Conservation (phyloP, 345 rosid species). For the Theobroma cacao region DNA sequence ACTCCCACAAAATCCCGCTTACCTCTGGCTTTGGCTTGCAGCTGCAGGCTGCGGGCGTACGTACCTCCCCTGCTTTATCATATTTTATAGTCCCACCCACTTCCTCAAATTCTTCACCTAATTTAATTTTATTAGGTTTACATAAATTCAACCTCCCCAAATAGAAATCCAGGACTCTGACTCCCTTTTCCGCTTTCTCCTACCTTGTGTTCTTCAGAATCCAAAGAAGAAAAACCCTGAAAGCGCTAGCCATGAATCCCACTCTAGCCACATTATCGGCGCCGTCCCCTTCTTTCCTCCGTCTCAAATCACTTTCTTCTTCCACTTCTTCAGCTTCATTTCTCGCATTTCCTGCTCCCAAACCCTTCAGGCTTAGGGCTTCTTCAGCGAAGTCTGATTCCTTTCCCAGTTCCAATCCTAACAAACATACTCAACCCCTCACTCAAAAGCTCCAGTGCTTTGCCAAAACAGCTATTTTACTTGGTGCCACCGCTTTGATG, state of each 20-base stretch:
- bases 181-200: no score
- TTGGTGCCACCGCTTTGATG: conserved; percentile 51
- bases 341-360: conserved; percentile 15
- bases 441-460: conserved; percentile 37
- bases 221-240: background rate
- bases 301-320: conserved; percentile 24
- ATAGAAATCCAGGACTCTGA: no score
- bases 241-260: conserved; percentile 27
- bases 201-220: background rate
- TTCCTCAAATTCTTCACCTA: no score
- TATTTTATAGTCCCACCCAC: no score
- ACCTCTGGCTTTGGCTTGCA: no score
- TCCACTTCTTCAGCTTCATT: background rate
- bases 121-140: no score
- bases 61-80: no score
- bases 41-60: background rate
- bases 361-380: conserved; percentile 24
- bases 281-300: conserved; percentile 17
- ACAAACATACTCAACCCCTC: conserved; percentile 6
- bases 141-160: no score
- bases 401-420: background rate
- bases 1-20: background rate
- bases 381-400: conserved; percentile 16
- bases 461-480: conserved; percentile 49
- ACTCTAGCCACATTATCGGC: conserved; percentile 33